These are phyloP conservation scores for Lachnellula occidentalis DNA, from an alignment of 2,329 filamentous ascomycete genomes.

Conservation along the genomic window DNA sequence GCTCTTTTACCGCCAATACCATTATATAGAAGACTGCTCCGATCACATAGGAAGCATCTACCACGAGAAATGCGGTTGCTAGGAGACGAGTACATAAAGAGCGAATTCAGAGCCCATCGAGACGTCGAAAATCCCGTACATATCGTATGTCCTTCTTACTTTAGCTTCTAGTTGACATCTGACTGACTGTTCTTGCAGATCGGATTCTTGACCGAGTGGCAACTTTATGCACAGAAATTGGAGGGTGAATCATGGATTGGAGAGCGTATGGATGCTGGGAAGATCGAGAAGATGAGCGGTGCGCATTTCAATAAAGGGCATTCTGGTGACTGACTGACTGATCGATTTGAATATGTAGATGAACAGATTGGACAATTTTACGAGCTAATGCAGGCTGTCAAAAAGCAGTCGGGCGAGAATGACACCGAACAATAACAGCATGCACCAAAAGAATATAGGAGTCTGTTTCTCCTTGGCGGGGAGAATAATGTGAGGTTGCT, in stretches of 20 bases:
- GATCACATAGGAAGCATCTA: slow-evolving; percentile 77
- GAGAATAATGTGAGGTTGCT: neutral
- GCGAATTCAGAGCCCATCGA: slow-evolving; percentile 81
- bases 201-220: slow-evolving; percentile 95
- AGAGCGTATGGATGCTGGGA: slow-evolving; percentile 74
- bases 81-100: slow-evolving; percentile 89
- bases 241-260: slow-evolving; percentile 84
- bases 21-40: slow-evolving; percentile 80
- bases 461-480: neutral
- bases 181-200: slow-evolving; percentile 51
- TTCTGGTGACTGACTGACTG: slow-evolving; percentile 3
- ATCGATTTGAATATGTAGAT: slow-evolving; percentile 48
- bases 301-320: neutral
- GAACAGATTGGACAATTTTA: slow-evolving; percentile 92
- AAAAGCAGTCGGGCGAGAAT: slow-evolving; percentile 26
- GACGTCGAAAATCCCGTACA: slow-evolving; percentile 86
- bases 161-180: neutral
- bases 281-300: slow-evolving; percentile 92
- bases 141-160: slow-evolving; percentile 54
- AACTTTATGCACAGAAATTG: slow-evolving; percentile 85
- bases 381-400: slow-evolving; percentile 84
- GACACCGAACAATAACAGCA: slow-evolving; percentile 5
- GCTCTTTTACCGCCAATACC: slow-evolving; percentile 49
- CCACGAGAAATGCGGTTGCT: slow-evolving; percentile 70
- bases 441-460: neutral